Evolutionary conservation across 768 basidiomycete species (phyloP), one percentile per base, ranked within the genome.

Genomic region (Saitozyma podzolica): DNA sequence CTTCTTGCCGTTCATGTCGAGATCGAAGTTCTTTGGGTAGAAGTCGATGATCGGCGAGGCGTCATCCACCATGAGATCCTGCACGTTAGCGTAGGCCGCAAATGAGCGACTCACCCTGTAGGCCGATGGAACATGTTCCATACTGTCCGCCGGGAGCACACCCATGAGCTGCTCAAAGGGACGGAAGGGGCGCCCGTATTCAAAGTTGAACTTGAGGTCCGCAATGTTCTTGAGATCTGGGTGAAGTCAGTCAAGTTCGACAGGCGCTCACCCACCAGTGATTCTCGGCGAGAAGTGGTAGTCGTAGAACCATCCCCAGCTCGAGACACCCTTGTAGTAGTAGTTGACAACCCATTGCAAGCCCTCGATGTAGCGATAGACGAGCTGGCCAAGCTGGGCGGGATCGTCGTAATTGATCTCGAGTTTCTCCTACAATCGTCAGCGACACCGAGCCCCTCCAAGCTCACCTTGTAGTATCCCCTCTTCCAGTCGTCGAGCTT

Each of bases 341-440:
- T 99, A 99, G 75, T 92, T 90, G 89, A 99, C 90, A 40, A 98
- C 92, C 96, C 95, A 98, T 75, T 99, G 96, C 64, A 99, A 80
- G 0, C 96, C 96, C 76, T 98, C 91, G 16, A 91, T 85, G 77
- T 96, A 99, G 61, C 86, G 85, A 74, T 84, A 93, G 11, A 86
- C 83, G 58, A 99, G 82, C 53, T 86, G 83, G 29, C 84, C 82
- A 83, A 93, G 86, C 55, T 85, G 83, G 65, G 88, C 82, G 6
- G 86, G 84, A 11, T 76, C 69, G 69, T 89, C 84, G 64, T 85
- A 90, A 9, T 87, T 87, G 62, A 97, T 87, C 64, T 88, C 87
- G 55, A 99, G 81, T 80, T 99, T 99, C 42, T 86, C 89, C 91
- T 95, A 61, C 19, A 42, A 45, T 42, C 29, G 47, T 78, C 50